Conservation (phyloP, 2,329 filamentous ascomycete genomes). For the Clonostachys sp. region DNA sequence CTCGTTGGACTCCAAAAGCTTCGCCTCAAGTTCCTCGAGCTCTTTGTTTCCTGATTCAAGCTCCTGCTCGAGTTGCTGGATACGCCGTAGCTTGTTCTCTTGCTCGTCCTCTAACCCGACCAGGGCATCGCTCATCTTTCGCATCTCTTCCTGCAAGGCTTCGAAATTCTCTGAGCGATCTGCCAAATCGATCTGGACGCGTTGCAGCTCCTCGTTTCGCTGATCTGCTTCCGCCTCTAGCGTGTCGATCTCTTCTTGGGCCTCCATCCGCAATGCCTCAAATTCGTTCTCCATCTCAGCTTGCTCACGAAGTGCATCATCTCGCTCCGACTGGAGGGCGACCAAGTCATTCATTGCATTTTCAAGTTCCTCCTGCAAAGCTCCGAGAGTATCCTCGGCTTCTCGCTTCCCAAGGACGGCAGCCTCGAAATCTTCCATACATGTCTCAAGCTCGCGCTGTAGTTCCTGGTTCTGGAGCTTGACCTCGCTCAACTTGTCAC, state of each 20-base stretch:
- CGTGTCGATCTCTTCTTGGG: constrained; percentile 61
- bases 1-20: constrained; percentile 76
- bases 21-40: constrained; percentile 78
- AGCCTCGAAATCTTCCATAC: constrained; percentile 73
- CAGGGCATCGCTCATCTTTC: constrained; percentile 81
- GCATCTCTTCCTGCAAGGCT: constrained; percentile 91
- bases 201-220: constrained; percentile 65
- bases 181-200: constrained; percentile 66
- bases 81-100: constrained; percentile 70
- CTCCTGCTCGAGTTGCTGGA: constrained; percentile 79
- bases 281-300: constrained; percentile 56
- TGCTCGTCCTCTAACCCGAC: constrained; percentile 88
- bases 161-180: constrained; percentile 83
- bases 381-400: constrained; percentile 51
- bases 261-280: constrained; percentile 55
- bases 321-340: constrained; percentile 74
- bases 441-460: constrained; percentile 75
- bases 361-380: constrained; percentile 78
- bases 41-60: constrained; percentile 81
- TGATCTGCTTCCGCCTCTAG: constrained; percentile 70
- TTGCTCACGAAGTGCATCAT: constrained; percentile 72
- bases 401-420: constrained; percentile 60
- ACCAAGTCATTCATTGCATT: constrained; percentile 76
- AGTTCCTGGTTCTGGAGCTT: constrained; percentile 89
- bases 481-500: constrained; percentile 81